Evolutionary conservation across 805 yeast species (phyloP).

Genomic region (Spathaspora gorwiae): DNA sequence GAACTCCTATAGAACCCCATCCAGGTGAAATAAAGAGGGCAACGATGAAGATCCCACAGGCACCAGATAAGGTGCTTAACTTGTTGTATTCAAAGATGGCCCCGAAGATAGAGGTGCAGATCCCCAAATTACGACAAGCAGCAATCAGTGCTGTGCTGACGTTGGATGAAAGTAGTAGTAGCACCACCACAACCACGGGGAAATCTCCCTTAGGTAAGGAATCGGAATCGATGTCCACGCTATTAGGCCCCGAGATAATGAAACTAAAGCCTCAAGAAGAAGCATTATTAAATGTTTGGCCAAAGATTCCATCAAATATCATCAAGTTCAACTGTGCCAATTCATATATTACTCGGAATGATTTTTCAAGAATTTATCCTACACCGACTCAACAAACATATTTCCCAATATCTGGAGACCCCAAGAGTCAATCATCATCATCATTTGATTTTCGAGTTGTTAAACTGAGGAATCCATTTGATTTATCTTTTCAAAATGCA

Average conservation of each 20-base stretch:
- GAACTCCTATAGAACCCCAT: too few species aligned
- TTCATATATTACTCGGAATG: conserved; percentile 33
- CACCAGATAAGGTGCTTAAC: too few species aligned
- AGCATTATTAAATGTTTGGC: conserved; percentile 4
- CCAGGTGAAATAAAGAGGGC: too few species aligned
- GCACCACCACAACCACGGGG: too few species aligned
- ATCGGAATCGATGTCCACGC: too few species aligned
- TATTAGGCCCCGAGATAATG: not conserved
- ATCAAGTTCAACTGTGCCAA: conserved; percentile 35
- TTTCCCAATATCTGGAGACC: conserved; percentile 8
- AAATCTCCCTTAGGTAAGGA: too few species aligned
- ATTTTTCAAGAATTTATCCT: conserved; percentile 38
- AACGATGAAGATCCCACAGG: too few species aligned
- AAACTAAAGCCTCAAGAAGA: not conserved
- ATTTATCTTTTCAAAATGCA: conserved; percentile 41
- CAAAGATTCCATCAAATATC: conserved; percentile 21
- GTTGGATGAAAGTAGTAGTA: too few species aligned
- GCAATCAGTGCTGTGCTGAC: too few species aligned
- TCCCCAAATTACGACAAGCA: too few species aligned
- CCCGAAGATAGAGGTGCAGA: too few species aligned
- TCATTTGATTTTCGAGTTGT: conserved; percentile 37
- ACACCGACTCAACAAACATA: conserved; percentile 25
- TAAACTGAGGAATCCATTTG: conserved; percentile 46
- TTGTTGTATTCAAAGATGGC: too few species aligned
- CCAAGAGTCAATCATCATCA: not conserved